Percentiles rank a stretch among this genome's conserved stretches.
Conservation (phyloP, 2,329 filamentous ascomycete genomes). For the Orbilia blumenaviensis region DNA sequence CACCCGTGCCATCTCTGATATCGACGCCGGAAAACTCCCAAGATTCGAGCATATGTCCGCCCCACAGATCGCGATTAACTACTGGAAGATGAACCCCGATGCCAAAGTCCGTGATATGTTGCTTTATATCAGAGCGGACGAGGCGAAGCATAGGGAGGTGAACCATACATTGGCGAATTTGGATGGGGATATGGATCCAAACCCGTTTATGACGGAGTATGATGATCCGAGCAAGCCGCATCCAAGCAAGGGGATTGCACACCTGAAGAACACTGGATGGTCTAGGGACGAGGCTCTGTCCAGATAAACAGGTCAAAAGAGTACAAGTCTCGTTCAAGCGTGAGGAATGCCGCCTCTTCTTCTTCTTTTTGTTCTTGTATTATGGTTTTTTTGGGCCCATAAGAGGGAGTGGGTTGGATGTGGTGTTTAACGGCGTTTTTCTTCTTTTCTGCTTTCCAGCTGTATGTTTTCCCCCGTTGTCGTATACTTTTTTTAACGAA, state of each 20-base stretch:
- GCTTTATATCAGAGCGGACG: conserved; percentile 87
- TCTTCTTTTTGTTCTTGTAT: no score
- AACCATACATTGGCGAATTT: conserved; percentile 95
- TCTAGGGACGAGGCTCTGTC: conserved; percentile 74
- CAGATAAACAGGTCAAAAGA: conserved; percentile 9
- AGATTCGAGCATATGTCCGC: conserved; percentile 81
- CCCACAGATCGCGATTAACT: conserved; percentile 87
- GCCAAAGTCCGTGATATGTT: conserved; percentile 86
- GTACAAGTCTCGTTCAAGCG: background rate
- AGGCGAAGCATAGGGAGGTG: conserved; percentile 89
- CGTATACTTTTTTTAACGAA: no score
- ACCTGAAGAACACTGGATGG: conserved; percentile 77
- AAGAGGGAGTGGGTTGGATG: background rate
- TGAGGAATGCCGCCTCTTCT: background rate
- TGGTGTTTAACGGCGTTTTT: conserved; percentile 5
- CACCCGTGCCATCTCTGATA: conserved; percentile 83
- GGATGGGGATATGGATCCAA: conserved; percentile 84
- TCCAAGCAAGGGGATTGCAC: conserved; percentile 73
- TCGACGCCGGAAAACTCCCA: conserved; percentile 84
- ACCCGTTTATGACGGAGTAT: conserved; percentile 88
- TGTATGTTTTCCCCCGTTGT: no score
- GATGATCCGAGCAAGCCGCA: conserved; percentile 74
- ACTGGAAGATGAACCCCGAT: conserved; percentile 90
- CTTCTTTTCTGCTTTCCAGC: background rate
- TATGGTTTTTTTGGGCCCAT: no score